These are phyloP conservation scores for Torulaspora maleeae DNA, from an alignment of 805 yeast genomes.

Conservation along the genomic window DNA sequence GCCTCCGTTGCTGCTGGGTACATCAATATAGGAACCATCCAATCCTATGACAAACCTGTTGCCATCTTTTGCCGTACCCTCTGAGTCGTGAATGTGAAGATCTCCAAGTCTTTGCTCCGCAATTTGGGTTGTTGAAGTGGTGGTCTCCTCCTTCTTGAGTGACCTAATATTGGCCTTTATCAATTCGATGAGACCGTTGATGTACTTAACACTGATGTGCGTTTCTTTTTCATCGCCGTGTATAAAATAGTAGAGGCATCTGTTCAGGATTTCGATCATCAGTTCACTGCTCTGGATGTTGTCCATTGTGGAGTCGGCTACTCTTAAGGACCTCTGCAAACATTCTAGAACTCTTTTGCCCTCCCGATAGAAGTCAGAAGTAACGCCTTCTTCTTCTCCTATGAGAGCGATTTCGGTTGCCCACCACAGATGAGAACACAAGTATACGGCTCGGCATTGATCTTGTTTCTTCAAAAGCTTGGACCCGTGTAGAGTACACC, in stretches of 20 bases:
- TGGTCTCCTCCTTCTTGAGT: constrained; percentile 38
- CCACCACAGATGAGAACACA: constrained; percentile 94
- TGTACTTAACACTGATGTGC: constrained; percentile 63
- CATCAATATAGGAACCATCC: constrained; percentile 29
- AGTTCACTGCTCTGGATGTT: constrained; percentile 57
- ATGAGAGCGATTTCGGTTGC: constrained; percentile 57
- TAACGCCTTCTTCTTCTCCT: constrained; percentile 44
- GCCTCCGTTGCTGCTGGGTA: constrained; percentile 17
- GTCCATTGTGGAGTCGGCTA: constrained; percentile 94
- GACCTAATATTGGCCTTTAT: constrained; percentile 55
- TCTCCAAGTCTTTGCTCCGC: constrained; percentile 14
- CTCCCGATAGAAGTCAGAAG: constrained; percentile 40
- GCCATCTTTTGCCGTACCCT: constrained; percentile 10
- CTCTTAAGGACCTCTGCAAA: constrained; percentile 78
- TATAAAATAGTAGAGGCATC: constrained; percentile 78
- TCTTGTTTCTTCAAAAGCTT: constrained; percentile 86
- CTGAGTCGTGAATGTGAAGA: constrained; percentile 19
- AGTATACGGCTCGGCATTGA: constrained; percentile 82
- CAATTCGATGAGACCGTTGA: constrained; percentile 81
- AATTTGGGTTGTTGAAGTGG: constrained; percentile 4
- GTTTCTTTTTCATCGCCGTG: constrained; percentile 22
- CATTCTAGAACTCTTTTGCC: constrained; percentile 85
- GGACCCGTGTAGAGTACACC: constrained; percentile 82
- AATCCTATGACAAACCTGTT: constrained; percentile 23
- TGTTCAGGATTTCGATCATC: constrained; percentile 83